Percentiles rank a stretch among this genome's conserved stretches.
These are phyloP conservation scores for Solanum appendiculatum DNA, from an alignment of 257 asterid genomes.

Conservation along the genomic window DNA sequence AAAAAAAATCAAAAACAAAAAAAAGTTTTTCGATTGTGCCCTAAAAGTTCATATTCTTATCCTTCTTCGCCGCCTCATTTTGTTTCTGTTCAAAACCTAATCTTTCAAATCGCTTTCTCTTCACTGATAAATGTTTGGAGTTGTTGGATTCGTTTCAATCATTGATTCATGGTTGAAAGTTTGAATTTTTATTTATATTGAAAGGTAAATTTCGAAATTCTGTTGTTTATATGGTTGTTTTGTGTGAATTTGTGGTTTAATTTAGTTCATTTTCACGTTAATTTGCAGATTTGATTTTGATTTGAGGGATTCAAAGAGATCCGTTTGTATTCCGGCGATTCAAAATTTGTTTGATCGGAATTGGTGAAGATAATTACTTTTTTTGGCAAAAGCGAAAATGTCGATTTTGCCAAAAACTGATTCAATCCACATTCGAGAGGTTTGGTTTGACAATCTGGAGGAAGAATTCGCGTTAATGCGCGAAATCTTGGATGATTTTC, in stretches of 20 bases:
- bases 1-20: too few species aligned
- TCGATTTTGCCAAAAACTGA: constrained; percentile 28
- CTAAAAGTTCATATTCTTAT: constrained; percentile 7
- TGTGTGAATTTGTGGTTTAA: not conserved
- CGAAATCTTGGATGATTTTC: constrained; percentile 28
- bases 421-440: constrained; percentile 35
- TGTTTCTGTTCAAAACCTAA: not conserved
- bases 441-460: constrained; percentile 37
- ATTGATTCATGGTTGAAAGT: constrained; percentile 4
- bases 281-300: constrained; percentile 29
- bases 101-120: not conserved
- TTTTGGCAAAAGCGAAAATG: constrained; percentile 15
- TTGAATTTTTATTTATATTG: constrained; percentile 4
- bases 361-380: not conserved
- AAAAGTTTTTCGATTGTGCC: not conserved
- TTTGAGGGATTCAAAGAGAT: not conserved
- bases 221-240: not conserved
- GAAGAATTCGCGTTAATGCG: constrained; percentile 32
- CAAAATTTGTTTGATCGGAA: not conserved
- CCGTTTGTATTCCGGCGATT: not conserved
- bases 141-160: not conserved
- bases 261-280: not conserved
- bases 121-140: not conserved
- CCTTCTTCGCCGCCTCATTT: constrained; percentile 13
- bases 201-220: not conserved